These are phyloP conservation scores for Tolypocladium guangdongense DNA, from an alignment of 2,329 filamentous ascomycete genomes.

Conservation along the genomic window DNA sequence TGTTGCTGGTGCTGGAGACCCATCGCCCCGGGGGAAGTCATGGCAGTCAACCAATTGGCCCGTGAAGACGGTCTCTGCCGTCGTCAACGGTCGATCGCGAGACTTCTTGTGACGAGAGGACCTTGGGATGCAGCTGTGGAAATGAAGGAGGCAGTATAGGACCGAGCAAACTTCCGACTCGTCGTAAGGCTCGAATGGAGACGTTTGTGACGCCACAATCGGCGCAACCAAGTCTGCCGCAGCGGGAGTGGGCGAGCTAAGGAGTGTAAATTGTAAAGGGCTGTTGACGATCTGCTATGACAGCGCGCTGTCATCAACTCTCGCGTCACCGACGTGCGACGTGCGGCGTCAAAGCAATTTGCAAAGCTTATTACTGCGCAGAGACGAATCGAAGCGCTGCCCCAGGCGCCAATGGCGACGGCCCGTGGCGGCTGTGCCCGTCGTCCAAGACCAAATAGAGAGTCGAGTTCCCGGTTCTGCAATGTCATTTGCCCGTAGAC, in stretches of 20 bases:
- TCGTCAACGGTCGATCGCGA: background rate
- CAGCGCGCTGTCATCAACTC: background rate
- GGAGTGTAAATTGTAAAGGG: background rate
- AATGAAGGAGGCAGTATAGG: background rate
- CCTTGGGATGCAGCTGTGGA: background rate
- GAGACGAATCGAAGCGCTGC: background rate
- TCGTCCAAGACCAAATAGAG: background rate
- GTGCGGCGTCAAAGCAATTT: background rate
- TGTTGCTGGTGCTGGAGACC: background rate
- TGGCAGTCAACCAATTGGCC: background rate
- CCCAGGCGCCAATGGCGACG: background rate
- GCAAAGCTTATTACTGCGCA: background rate
- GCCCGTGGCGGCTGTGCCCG: background rate
- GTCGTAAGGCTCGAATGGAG: background rate
- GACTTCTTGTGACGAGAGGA: background rate
- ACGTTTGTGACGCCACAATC: background rate
- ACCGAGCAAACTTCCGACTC: background rate
- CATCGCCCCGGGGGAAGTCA: background rate
- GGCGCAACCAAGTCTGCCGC: background rate
- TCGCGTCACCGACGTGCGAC: background rate
- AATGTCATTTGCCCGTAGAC: background rate
- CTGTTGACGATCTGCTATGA: background rate
- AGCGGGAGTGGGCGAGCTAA: background rate
- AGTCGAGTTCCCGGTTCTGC: background rate
- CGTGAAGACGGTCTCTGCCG: background rate